Evolutionary conservation across 352 stramenopile genomes (phyloP).

Genomic region (Phytophthora pseudosyringae): DNA sequence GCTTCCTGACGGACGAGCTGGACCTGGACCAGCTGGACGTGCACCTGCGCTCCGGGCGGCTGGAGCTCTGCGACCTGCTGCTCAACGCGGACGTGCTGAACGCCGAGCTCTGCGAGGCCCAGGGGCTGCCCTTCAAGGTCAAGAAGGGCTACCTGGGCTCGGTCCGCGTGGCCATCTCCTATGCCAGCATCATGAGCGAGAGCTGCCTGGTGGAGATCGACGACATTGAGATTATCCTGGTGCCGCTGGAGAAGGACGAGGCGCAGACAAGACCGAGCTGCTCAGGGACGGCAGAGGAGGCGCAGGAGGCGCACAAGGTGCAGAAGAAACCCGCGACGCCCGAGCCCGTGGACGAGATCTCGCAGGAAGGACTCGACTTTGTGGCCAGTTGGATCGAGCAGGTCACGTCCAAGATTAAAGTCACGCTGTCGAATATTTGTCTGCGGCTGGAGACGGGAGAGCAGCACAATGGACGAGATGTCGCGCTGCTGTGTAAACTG

Average conservation of each 20-base stretch:
- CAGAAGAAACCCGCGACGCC: constrained; percentile 21
- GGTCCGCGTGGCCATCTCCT: constrained; percentile 85
- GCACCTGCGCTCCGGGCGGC: constrained; percentile 71
- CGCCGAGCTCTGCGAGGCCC: constrained; percentile 69
- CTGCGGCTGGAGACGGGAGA: constrained; percentile 76
- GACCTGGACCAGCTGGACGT: constrained; percentile 90
- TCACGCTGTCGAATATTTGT: constrained; percentile 89
- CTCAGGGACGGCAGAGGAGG: constrained; percentile 5
- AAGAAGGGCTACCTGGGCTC: constrained; percentile 89
- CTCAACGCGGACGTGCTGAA: constrained; percentile 86
- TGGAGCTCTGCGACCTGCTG: constrained; percentile 85
- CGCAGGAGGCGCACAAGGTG: constrained; percentile 6
- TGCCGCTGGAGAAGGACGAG: constrained; percentile 46
- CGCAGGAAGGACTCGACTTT: constrained; percentile 90
- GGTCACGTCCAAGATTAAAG: constrained; percentile 91
- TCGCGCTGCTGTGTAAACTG: constrained; percentile 75
- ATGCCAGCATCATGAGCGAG: constrained; percentile 89
- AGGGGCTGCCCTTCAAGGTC: constrained; percentile 81
- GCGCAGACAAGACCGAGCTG: constrained; percentile 15
- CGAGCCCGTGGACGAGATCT: constrained; percentile 78
- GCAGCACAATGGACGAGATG: constrained; percentile 61
- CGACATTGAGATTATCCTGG: constrained; percentile 89
- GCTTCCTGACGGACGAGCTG: constrained; percentile 87
- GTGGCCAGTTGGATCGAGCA: constrained; percentile 91
- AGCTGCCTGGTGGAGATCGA: constrained; percentile 89